phyloP scores from a whole-genome alignment of 441 rosid species.

The Iberis amara region DNA sequence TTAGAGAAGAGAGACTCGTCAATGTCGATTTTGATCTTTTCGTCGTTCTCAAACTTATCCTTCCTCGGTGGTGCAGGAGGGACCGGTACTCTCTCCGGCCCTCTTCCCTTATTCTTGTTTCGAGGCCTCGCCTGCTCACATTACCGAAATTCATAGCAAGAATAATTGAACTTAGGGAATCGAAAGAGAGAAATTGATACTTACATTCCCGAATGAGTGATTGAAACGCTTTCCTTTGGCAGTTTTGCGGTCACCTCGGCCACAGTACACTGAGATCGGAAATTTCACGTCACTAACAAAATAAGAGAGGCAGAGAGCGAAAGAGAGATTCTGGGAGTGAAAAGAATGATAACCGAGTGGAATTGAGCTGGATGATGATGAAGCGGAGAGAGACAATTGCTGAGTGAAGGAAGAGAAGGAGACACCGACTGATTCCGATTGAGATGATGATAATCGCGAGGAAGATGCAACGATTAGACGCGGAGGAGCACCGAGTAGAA shows the following conservation, averaged over 20 bases:
- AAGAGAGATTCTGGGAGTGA: not conserved
- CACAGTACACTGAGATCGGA: conserved; percentile 56
- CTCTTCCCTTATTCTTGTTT: conserved; percentile 79
- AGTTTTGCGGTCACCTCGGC: conserved; percentile 76
- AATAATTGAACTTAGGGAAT: not conserved
- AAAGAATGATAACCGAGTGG: conserved; percentile 33
- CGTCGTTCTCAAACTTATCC: conserved; percentile 52
- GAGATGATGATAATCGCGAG: conserved; percentile 42
- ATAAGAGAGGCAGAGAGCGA: not conserved
- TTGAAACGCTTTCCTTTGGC: conserved; percentile 78
- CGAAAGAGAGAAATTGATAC: not conserved
- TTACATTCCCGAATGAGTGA: conserved; percentile 78
- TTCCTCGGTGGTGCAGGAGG: conserved; percentile 64
- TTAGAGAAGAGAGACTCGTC: conserved; percentile 63
- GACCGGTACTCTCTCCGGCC: conserved; percentile 61
- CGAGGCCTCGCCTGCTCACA: conserved; percentile 68
- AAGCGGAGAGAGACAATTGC: conserved; percentile 36
- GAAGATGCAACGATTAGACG: conserved; percentile 22
- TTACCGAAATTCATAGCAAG: not conserved
- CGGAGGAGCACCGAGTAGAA: conserved; percentile 44
- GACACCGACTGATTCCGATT: conserved; percentile 42
- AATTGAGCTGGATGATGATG: conserved; percentile 33
- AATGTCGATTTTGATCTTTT: conserved; percentile 52
- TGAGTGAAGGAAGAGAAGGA: conserved; percentile 33
- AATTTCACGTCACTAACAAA: not conserved